phyloP scores from a whole-genome alignment of 2,329 filamentous ascomycete species.

The Gliomastix tumulicola region DNA sequence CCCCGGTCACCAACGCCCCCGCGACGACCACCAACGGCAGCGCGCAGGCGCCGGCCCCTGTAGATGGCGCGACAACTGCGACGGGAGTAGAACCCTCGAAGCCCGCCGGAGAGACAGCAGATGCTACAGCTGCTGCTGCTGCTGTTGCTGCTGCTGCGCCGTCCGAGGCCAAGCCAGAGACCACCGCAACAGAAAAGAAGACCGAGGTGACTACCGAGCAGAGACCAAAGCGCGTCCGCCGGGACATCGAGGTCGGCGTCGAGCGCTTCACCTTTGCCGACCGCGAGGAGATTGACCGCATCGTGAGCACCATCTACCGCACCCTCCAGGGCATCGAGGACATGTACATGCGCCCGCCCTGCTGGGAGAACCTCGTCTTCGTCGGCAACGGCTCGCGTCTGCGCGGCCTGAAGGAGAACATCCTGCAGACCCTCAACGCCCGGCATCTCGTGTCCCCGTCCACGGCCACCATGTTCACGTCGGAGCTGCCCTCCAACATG shows the following conservation, averaged over 20 bases:
- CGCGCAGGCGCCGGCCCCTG: slow-evolving; percentile 3
- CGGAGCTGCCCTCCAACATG: slow-evolving; percentile 88
- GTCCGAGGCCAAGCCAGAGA: slow-evolving; percentile 11
- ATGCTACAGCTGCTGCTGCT: not conserved
- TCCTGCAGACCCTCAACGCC: slow-evolving; percentile 69
- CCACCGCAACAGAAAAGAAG: slow-evolving; percentile 2
- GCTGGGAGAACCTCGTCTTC: slow-evolving; percentile 90
- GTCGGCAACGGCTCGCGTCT: slow-evolving; percentile 76
- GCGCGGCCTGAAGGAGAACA: slow-evolving; percentile 79
- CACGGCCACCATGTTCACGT: slow-evolving; percentile 93
- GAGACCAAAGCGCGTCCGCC: slow-evolving; percentile 49
- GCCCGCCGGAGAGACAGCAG: too few species aligned
- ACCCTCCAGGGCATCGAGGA: slow-evolving; percentile 79
- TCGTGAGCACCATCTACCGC: slow-evolving; percentile 77
- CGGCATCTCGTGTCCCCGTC: slow-evolving; percentile 89
- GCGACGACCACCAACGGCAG: slow-evolving; percentile 2
- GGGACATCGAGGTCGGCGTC: slow-evolving; percentile 68
- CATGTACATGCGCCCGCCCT: slow-evolving; percentile 72
- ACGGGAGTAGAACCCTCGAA: too few species aligned
- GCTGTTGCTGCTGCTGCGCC: slow-evolving; percentile 1
- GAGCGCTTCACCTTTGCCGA: slow-evolving; percentile 67
- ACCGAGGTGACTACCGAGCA: slow-evolving; percentile 26
- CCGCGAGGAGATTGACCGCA: slow-evolving; percentile 70
- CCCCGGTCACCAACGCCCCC: slow-evolving; percentile 12
- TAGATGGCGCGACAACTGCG: slow-evolving; percentile 8